These are phyloP conservation scores for Fusarium phyllophilum DNA, from an alignment of 2,329 filamentous ascomycete genomes.

Conservation along the genomic window DNA sequence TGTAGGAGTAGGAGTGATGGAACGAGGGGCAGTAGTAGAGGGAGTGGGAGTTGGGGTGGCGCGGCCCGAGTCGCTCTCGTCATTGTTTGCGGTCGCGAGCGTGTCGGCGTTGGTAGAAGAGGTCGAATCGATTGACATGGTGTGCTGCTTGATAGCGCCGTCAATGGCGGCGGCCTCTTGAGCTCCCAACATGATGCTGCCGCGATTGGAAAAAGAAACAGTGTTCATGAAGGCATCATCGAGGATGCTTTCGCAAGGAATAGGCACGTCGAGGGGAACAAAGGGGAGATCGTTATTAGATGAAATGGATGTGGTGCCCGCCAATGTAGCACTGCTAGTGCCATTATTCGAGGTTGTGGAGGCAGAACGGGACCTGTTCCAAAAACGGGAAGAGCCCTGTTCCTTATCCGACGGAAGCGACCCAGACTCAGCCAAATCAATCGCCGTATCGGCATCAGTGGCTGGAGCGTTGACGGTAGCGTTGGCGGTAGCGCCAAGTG, in stretches of 20 bases:
- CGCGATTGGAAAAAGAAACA: slow-evolving; percentile 70
- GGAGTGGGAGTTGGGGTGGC: slow-evolving; percentile 34
- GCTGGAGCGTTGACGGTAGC: slow-evolving; percentile 36
- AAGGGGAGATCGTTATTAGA: slow-evolving; percentile 51
- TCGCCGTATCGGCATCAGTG: slow-evolving; percentile 27
- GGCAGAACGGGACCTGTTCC: slow-evolving; percentile 42
- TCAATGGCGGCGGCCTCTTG: slow-evolving; percentile 48
- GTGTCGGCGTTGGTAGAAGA: slow-evolving; percentile 10
- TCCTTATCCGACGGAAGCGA: slow-evolving; percentile 27
- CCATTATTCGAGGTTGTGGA: slow-evolving; percentile 42
- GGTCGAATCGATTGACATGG: slow-evolving; percentile 14
- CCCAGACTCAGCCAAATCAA: slow-evolving; percentile 30
- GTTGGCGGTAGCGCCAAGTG: slow-evolving; percentile 29
- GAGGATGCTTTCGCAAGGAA: slow-evolving; percentile 66
- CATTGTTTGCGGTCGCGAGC: slow-evolving; percentile 22
- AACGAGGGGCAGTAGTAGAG: slow-evolving; percentile 18
- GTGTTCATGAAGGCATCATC: slow-evolving; percentile 67
- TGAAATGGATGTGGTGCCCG: slow-evolving; percentile 29
- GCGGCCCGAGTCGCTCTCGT: slow-evolving; percentile 35
- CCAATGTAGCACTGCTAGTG: slow-evolving; percentile 40
- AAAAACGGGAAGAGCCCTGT: slow-evolving; percentile 42
- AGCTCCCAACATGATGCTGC: slow-evolving; percentile 70
- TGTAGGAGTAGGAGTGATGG: slow-evolving; percentile 24
- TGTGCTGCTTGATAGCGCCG: slow-evolving; percentile 31
- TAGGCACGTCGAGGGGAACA: slow-evolving; percentile 64